Conservation (phyloP, 73 alveolate genomes). For the Effrenium voratum region DNA sequence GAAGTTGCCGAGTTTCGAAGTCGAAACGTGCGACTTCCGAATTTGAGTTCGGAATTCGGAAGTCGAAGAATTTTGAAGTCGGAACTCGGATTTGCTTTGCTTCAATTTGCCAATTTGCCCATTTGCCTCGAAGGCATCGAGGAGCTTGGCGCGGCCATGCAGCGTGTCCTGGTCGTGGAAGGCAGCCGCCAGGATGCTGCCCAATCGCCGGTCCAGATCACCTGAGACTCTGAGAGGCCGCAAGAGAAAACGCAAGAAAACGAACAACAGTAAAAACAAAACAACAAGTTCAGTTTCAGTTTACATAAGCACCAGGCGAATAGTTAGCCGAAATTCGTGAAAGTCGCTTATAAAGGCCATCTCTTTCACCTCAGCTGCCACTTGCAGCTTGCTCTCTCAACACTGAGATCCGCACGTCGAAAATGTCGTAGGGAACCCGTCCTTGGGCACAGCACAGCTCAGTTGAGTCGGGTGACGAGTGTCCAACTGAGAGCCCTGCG, state of each 20-base stretch:
- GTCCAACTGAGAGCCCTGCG: conserved; percentile 22
- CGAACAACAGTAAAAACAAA: too few relatives aligned
- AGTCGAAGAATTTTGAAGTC: not conserved
- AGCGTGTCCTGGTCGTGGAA: conserved; percentile 97
- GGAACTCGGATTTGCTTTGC: not conserved
- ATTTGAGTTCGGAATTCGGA: not conserved
- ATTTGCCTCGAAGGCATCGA: conserved; percentile 84
- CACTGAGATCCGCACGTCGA: conserved; percentile 16
- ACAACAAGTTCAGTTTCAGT: too few relatives aligned
- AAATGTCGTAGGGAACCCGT: conserved; percentile 92
- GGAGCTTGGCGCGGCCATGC: conserved; percentile 83
- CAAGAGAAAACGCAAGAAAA: too few relatives aligned
- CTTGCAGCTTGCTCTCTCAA: not conserved
- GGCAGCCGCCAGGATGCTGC: conserved; percentile 99
- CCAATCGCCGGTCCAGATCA: conserved; percentile 99
- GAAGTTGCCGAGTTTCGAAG: not conserved
- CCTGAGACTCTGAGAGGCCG: not conserved
- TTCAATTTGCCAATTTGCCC: not conserved
- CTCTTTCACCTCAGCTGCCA: conserved; percentile 31
- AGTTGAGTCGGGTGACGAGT: not conserved
- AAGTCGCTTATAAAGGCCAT: conserved; percentile 54
- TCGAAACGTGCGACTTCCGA: not conserved
- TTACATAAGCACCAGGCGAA: too few relatives aligned
- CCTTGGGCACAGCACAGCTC: not conserved
- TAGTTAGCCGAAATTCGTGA: conserved; percentile 70